Evolutionary conservation across 495 filamentous ascomycete species (phyloP), one percentile per base, ranked within the genome.

Genomic region (Aspergillus saccharolyticus): DNA sequence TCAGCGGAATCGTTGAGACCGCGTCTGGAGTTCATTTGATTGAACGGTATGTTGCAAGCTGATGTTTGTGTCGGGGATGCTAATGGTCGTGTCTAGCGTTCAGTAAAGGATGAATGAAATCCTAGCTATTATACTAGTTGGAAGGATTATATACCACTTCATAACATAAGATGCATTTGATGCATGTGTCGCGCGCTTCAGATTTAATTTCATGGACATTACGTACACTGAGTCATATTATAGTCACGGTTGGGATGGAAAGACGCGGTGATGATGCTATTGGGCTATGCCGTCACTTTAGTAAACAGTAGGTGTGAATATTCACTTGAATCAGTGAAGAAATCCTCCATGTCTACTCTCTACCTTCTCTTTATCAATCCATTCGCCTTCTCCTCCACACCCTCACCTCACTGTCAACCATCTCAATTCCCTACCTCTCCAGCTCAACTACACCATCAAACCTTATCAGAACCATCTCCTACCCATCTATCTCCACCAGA

Each of bases 1-100:
- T 98, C 55, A 96, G 90, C 67, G 74, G 79, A 19, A 76, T 96
- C 24, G 89, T 97, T 0, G 88, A 96, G 66, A 96, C 93, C 4
- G 90, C 90, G n/a, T 96, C 90, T 21, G 94, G 94, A 2, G 75
- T 97, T 58, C 94, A 98, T 79, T 81, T 98, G 71, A 98, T 98
- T 69, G 85, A 97, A 74, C 86, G 91, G 91, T 96, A 79, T 52
- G 82, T 71, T 58, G 7, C 5, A 22, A 24, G 14, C 45, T 42
- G 42, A n/a, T 53, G 33, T 4, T 51, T 44, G 16, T 3, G 45
- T 54, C 24, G 44, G 7, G 54, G 44, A 33, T 53, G 46, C 33
- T 39, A 69, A 25, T 5, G 10, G 20, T 19, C 46, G 6, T 21
- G 7, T 42, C 12, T 52, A 76, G 74, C 20, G 59, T 76, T n/a